Percentiles rank a stretch among this genome's conserved stretches.
phyloP scores from a whole-genome alignment of 345 rosid species.

The Bruguiera parviflora region DNA sequence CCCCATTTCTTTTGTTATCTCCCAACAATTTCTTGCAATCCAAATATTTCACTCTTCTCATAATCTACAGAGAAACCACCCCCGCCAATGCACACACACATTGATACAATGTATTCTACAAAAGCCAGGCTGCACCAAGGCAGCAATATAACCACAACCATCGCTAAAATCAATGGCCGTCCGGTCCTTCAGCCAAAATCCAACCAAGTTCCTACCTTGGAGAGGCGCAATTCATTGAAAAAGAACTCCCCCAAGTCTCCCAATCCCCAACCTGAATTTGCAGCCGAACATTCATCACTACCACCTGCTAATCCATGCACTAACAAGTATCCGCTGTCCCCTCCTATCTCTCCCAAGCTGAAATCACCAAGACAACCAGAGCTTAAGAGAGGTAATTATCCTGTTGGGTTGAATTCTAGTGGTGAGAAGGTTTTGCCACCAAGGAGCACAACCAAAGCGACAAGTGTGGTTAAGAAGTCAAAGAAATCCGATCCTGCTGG shows the following conservation, averaged over 20 bases:
- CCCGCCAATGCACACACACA: too few relatives aligned
- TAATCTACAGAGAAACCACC: too few relatives aligned
- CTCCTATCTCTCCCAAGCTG: slow-evolving; percentile 54
- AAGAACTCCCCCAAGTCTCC: slow-evolving; percentile 39
- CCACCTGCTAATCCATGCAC: slow-evolving; percentile 12
- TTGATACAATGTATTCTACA: slow-evolving; percentile 50
- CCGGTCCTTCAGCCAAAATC: slow-evolving; percentile 67
- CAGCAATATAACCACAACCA: slow-evolving; percentile 5
- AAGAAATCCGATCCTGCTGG: slow-evolving; percentile 9
- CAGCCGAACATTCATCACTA: slow-evolving; percentile 6
- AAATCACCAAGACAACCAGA: slow-evolving; percentile 34
- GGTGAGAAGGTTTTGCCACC: slow-evolving; percentile 30
- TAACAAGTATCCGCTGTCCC: slow-evolving; percentile 37
- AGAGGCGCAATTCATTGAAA: slow-evolving; percentile 41
- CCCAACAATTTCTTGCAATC: too few relatives aligned
- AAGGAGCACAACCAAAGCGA: slow-evolving; percentile 16
- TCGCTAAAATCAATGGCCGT: slow-evolving; percentile 50
- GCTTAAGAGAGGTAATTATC: slow-evolving; percentile 27
- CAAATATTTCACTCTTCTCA: too few relatives aligned
- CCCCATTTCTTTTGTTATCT: too few relatives aligned
- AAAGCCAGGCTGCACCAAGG: slow-evolving; percentile 33
- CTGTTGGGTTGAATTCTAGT: slow-evolving; percentile 21
- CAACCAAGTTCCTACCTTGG: slow-evolving; percentile 50
- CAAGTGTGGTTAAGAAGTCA: slow-evolving; percentile 19
- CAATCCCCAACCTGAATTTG: slow-evolving; percentile 1